Evolutionary conservation across 2,329 filamentous ascomycete genomes (phyloP).

Genomic region (Cladosporium sp.): DNA sequence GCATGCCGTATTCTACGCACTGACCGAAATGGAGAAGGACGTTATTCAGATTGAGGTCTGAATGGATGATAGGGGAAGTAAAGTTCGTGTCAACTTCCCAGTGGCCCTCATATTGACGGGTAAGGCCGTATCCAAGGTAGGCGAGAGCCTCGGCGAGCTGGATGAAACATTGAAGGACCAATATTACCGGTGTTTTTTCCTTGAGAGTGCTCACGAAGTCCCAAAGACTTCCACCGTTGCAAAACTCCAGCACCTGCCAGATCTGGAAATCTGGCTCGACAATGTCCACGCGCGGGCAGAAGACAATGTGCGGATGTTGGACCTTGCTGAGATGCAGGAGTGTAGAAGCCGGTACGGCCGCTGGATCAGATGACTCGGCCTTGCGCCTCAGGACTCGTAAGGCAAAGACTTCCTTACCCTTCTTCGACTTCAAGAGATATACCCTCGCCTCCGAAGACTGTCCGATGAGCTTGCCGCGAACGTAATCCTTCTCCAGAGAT

Average conservation of each 20-base stretch:
- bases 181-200: slow-evolving; percentile 11
- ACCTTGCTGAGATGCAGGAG: background rate
- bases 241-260: slow-evolving; percentile 11
- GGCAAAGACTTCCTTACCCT: background rate
- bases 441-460: background rate
- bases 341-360: background rate
- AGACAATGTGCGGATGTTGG: background rate
- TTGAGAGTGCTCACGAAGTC: slow-evolving; percentile 12
- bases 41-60: slow-evolving; percentile 22
- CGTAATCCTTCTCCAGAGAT: background rate
- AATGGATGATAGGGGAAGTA: slow-evolving; percentile 14
- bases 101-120: background rate
- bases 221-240: slow-evolving; percentile 18
- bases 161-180: slow-evolving; percentile 20
- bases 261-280: background rate
- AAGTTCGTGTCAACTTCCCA: background rate
- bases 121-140: slow-evolving; percentile 18
- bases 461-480: background rate
- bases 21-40: slow-evolving; percentile 15
- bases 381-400: background rate
- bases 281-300: slow-evolving; percentile 1
- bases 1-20: slow-evolving; percentile 8
- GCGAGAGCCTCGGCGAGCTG: slow-evolving; percentile 22
- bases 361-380: background rate
- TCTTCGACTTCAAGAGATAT: background rate